These are phyloP conservation scores for Tuber melanosporum DNA, from an alignment of 495 filamentous ascomycete species.

Conservation along the genomic window DNA sequence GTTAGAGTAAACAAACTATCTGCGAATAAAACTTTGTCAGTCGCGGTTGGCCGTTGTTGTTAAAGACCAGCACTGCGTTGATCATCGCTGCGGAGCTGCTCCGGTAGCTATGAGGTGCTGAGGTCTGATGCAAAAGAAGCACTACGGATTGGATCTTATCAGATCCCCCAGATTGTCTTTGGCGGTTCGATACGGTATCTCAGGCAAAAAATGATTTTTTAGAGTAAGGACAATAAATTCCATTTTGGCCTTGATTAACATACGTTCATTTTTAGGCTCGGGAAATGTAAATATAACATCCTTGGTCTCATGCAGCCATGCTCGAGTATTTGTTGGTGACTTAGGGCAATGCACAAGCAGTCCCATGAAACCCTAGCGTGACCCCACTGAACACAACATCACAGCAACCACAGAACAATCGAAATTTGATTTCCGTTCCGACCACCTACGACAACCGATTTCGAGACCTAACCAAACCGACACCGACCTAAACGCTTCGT, in stretches of 20 bases:
- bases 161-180: background rate
- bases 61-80: constrained; percentile 98
- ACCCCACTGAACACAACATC: constrained; percentile 23
- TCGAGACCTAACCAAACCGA: constrained; percentile 25
- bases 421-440: constrained; percentile 18
- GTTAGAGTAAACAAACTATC: constrained; percentile 55
- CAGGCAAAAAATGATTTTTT: background rate
- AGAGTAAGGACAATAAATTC: background rate
- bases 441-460: constrained; percentile 28
- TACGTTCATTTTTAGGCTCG: background rate
- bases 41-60: constrained; percentile 91
- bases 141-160: constrained; percentile 31
- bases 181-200: no score
- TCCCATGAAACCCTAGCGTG: constrained; percentile 30
- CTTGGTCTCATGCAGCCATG: background rate
- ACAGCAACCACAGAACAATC: constrained; percentile 28
- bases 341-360: constrained; percentile 32
- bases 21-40: constrained; percentile 99
- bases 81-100: constrained; percentile 60
- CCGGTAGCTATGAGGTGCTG: constrained; percentile 2
- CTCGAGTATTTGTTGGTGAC: background rate
- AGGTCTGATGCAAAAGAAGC: constrained; percentile 11
- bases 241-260: background rate
- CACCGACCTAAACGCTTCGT: constrained; percentile 25
- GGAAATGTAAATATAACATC: background rate